These are phyloP conservation scores for Paracamarosporium sp. DNA, from an alignment of 2,329 filamentous ascomycete genomes.

Conservation along the genomic window DNA sequence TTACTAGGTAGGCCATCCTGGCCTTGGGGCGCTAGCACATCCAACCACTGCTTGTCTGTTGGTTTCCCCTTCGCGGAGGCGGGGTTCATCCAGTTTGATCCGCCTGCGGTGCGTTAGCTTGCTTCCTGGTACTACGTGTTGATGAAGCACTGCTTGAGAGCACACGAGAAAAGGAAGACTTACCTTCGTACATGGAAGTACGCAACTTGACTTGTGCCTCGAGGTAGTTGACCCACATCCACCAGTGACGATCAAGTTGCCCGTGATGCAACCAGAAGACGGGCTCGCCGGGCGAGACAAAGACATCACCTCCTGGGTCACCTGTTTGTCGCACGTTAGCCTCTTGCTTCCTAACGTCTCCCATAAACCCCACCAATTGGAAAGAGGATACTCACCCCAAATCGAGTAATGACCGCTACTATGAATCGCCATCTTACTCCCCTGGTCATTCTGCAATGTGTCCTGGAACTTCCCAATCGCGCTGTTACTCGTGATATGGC, in stretches of 20 bases:
- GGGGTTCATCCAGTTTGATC: constrained; percentile 53
- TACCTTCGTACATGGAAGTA: constrained; percentile 46
- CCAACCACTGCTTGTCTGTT: constrained; percentile 34
- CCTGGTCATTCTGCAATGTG: constrained; percentile 25
- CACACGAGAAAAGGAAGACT: background rate
- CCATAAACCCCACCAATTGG: no score
- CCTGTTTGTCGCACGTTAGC: no score
- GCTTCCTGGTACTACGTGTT: no score
- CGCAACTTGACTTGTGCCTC: constrained; percentile 37
- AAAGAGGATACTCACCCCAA: constrained; percentile 27
- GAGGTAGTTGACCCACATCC: constrained; percentile 56
- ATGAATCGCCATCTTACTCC: constrained; percentile 41
- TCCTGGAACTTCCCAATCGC: constrained; percentile 35
- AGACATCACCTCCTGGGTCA: constrained; percentile 55
- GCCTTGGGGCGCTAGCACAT: constrained; percentile 30
- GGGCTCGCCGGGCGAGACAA: constrained; percentile 54
- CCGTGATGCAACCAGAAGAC: constrained; percentile 58
- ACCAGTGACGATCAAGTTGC: constrained; percentile 57
- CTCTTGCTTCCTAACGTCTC: background rate
- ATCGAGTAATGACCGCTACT: constrained; percentile 54
- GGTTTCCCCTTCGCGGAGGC: constrained; percentile 49
- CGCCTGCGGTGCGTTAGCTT: constrained; percentile 21
- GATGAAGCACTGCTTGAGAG: background rate
- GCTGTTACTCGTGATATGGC: constrained; percentile 29
- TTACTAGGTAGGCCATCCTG: constrained; percentile 30